These are phyloP conservation scores for Hondaea fermentalgiana DNA, from an alignment of 108 stramenopile species.

Conservation along the genomic window DNA sequence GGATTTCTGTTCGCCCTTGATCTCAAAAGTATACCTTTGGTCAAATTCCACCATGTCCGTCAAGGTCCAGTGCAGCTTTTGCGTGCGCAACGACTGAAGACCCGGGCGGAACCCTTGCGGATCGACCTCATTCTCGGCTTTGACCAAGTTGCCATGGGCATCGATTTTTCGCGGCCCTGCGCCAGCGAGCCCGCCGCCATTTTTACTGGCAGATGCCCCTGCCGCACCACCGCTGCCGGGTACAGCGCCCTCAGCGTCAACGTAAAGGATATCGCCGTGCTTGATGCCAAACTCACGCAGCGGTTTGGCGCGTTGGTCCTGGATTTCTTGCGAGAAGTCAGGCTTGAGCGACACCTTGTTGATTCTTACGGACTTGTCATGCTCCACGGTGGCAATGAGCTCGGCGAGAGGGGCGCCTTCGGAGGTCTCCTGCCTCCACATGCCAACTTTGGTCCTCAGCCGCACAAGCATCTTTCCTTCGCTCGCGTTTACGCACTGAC, in stretches of 20 bases:
- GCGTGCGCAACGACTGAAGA: neutral
- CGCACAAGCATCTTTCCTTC: neutral
- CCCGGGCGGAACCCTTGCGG: neutral
- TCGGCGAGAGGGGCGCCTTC: neutral
- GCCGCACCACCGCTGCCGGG: neutral
- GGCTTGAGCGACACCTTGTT: neutral
- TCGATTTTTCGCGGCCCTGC: neutral
- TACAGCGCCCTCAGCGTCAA: neutral
- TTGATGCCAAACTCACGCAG: conserved; percentile 3
- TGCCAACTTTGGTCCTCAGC: neutral
- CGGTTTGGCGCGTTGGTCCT: neutral
- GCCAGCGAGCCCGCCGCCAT: neutral
- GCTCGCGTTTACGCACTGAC: no score
- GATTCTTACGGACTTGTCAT: neutral
- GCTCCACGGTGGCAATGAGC: neutral
- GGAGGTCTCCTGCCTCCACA: conserved; percentile 6
- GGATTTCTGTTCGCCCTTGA: neutral
- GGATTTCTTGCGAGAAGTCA: neutral
- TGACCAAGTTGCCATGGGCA: neutral
- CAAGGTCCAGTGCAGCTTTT: neutral
- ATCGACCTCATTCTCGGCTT: neutral
- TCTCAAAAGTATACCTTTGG: neutral
- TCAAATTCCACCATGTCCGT: conserved; percentile 16
- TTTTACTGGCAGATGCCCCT: neutral
- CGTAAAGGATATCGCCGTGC: conserved; percentile 4